Evolutionary conservation across 768 basidiomycete genomes (phyloP).

Genomic region (Suillus ampliporus): DNA sequence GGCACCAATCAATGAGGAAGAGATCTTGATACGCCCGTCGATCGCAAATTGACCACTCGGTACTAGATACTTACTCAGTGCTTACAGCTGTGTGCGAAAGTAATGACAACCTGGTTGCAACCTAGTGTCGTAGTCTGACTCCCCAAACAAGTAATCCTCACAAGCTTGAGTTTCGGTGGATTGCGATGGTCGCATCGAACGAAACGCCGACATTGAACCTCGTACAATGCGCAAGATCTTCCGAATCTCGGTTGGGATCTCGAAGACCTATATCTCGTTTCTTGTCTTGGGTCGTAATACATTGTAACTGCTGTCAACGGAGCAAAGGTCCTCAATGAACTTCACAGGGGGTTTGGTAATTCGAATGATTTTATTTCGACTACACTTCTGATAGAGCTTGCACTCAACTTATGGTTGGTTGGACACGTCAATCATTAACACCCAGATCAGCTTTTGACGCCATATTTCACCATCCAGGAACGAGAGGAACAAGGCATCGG

Average conservation of each 20-base stretch:
- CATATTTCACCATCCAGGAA: not conserved
- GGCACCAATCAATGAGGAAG: slow-evolving; percentile 9
- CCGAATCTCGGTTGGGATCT: not conserved
- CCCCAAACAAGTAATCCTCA: not conserved
- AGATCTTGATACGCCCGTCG: not conserved
- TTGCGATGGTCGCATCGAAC: not conserved
- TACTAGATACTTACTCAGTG: not conserved
- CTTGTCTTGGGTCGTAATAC: not conserved
- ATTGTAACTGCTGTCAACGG: not conserved
- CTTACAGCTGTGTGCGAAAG: slow-evolving; percentile 6
- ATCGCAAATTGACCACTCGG: slow-evolving; percentile 4
- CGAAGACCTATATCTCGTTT: not conserved
- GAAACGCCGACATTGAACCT: not conserved
- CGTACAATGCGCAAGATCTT: not conserved
- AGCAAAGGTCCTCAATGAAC: not conserved
- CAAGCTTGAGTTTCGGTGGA: not conserved
- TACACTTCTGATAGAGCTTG: slow-evolving; percentile 2
- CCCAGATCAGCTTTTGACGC: not conserved
- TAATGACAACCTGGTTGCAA: not conserved
- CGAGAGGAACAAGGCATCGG: not conserved
- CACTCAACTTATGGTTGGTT: not conserved
- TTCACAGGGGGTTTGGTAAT: not conserved
- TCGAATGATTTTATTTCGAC: not conserved
- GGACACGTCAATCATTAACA: not conserved
- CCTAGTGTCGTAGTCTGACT: not conserved